A percentile compares a stretch with the other conserved stretches of the same genome.
These are phyloP conservation scores for Penicillium polonicum DNA, from an alignment of 2,329 filamentous ascomycete species.

Conservation along the genomic window DNA sequence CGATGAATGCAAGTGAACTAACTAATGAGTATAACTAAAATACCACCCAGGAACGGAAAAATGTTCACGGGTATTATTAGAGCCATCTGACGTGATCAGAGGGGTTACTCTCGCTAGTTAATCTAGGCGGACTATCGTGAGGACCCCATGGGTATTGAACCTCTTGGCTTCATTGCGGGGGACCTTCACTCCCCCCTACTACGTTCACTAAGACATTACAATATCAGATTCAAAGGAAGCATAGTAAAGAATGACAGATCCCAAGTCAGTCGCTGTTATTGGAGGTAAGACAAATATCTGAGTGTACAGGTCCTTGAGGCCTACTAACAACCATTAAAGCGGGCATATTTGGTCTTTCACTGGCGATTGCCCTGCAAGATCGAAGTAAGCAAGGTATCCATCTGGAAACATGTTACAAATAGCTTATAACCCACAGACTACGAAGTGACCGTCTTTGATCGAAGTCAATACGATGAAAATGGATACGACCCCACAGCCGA, in stretches of 20 bases:
- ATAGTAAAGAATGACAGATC: conserved; percentile 4
- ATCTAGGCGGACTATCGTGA: neutral
- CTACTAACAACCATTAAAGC: conserved; percentile 3
- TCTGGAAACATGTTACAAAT: neutral
- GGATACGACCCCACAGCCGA: conserved; percentile 13
- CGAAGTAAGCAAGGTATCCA: neutral
- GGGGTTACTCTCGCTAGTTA: neutral
- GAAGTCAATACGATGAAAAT: conserved; percentile 14
- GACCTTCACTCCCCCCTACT: neutral
- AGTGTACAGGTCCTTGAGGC: neutral
- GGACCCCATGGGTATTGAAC: neutral
- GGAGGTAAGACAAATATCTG: conserved; percentile 5
- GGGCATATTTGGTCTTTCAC: conserved; percentile 19
- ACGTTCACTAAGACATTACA: neutral
- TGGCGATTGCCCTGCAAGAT: conserved; percentile 16
- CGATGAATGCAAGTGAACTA: neutral
- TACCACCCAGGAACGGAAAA: neutral
- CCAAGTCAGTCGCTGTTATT: conserved; percentile 15
- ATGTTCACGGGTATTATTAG: too few relatives aligned
- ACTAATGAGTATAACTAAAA: neutral
- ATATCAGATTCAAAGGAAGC: neutral
- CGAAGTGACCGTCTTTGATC: conserved; percentile 17
- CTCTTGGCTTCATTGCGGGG: neutral
- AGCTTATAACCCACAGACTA: conserved; percentile 1
- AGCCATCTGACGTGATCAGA: neutral